Base-by-base conservation (phyloP, 2,329 filamentous ascomycete genomes). In the Apiospora hydei region DNA sequence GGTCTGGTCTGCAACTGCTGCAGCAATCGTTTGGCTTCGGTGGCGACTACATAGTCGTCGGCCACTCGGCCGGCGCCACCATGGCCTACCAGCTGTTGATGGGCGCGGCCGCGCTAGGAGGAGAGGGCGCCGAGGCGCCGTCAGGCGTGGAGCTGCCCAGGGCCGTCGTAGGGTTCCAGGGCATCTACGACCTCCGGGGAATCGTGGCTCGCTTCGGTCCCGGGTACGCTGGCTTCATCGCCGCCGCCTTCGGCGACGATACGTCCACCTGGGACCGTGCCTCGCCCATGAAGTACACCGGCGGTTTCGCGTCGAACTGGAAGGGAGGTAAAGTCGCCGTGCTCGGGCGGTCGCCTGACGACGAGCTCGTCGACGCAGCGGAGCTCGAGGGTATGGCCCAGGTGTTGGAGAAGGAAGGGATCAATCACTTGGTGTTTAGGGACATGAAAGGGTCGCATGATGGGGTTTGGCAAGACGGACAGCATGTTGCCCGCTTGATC, bases 61-160 rank as follows among this genome's bases (percentile, higher is more conserved):
- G 91, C 0, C 91, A 93, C 79, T 90, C 87, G 21, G 90, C 89
- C 72, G 91, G 91, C 67, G 91, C 87, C 2, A 91, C 89, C 5
- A 81, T 95, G 53, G 87, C 89, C 0, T 86, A 90, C 71, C 92
- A 94, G 81, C 79, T 88, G 16, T 80, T 88, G 44, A 87, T 88
- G 85, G 82, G 82, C 64, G 77, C 82, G 51, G 74, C 74, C 21
- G 77, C 82, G 68, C 73, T 82, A 24, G 69, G 72, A 24, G 69
- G 72, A 38, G 34, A 38, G 34, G 34, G 34, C 61, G 38, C 72
- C 21, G 51, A 72, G 7, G 73, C 73, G 21, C 76, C 80, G 10
- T 68, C 57, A 4, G 75, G 74, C 11, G 78, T 83, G 4, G 81
- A 79, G 7, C 78, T 84, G 24, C 90, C 90, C 0, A 77, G 82